Base-by-base conservation (phyloP, 257 asterid genomes). In the Scutellaria barbata region DNA sequence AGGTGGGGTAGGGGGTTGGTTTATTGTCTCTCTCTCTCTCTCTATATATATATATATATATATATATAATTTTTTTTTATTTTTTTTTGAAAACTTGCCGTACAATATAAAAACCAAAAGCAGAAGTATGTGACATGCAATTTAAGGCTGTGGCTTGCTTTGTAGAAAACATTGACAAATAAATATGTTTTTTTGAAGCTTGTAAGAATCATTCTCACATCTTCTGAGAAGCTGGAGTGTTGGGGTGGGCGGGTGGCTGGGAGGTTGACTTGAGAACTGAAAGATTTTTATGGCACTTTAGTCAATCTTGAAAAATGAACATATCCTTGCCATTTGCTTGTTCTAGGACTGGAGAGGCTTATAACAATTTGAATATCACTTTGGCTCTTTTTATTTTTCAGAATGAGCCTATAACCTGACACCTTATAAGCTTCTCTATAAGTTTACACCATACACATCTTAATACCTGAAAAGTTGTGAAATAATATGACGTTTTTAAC, bases 361-460 rank as follows among this genome's bases (percentile, higher is more conserved):
- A 18, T 39, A 58, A 7, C 43, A 41, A 0, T 8, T 74, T 74
- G 50, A n/a, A 40, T 71, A 45, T 8, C 10, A 74, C 9, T 16
- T 22, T 43, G 41, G 52, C 1, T 18, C 20, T 40, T 11, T 3
- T 7, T n/a, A 25, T 45, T 56, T 57, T 58, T 47, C 8, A 9
- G 59, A 42, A 50, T 25, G 65, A 50, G 22, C 54, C 16, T 69
- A 40, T 69, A 43, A 52, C 66, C 67, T 35, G 71, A 62, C 48
- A 50, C 61, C 43, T 61, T 68, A 46, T 56, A 37, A 46, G 50
- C 33, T 10, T 48, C 72, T 17, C 54, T 72, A 41, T 35, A 13
- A 37, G 62, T 45, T 16, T 45, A 52, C 35, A 30, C 16, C 57
- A 12, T 12, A 48, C 39, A 69, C 66, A 30, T 46, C 20, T 68